A percentile compares a stretch with the other conserved stretches of the same genome.
These are phyloP conservation scores for Erythrobasidium yunnanense DNA, from an alignment of 768 basidiomycete species.

Conservation along the genomic window DNA sequence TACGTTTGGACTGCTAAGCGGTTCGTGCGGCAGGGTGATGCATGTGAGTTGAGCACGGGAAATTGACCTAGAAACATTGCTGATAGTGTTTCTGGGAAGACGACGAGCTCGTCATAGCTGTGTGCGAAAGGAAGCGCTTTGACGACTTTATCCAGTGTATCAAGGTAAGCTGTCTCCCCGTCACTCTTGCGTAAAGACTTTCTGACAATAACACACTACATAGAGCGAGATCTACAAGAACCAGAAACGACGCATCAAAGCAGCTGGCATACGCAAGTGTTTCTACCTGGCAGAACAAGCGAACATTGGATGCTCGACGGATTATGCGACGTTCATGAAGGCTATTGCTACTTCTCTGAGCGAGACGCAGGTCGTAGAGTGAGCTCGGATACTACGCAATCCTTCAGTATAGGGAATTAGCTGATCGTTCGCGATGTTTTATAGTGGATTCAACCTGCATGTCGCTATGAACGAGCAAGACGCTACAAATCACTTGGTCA, in stretches of 20 bases:
- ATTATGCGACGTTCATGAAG: neutral
- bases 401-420: neutral
- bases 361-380: neutral
- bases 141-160: conserved; percentile 6
- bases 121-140: neutral
- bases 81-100: neutral
- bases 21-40: neutral
- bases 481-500: neutral
- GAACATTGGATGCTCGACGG: neutral
- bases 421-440: neutral
- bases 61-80: neutral
- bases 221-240: neutral
- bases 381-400: neutral
- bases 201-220: neutral
- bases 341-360: conserved; percentile 6
- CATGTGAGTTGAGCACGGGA: neutral
- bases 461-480: neutral
- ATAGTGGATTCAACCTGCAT: neutral
- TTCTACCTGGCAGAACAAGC: conserved; percentile 5
- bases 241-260: conserved; percentile 12
- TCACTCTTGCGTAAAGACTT: neutral
- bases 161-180: neutral
- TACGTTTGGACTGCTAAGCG: neutral
- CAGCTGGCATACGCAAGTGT: neutral
- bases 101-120: neutral